Evolutionary conservation across 768 basidiomycete species (phyloP).

Genomic region (Termitomyces heimii): DNA sequence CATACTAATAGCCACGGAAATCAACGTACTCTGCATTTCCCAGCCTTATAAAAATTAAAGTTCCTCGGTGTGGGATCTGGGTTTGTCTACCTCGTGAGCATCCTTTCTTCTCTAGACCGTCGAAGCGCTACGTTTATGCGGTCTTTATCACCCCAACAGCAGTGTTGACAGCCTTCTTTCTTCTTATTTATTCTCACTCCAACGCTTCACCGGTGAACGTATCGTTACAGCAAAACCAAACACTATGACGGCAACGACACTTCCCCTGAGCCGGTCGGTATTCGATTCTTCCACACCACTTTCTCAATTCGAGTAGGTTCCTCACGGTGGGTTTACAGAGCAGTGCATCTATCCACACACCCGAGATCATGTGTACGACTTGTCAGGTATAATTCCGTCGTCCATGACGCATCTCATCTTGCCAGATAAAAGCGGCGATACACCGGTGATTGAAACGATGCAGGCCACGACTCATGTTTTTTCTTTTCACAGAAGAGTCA

Average conservation of each 20-base stretch:
- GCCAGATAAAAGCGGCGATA: not conserved
- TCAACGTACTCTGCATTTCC: not conserved
- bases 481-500: not conserved
- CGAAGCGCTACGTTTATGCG: not conserved
- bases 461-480: not conserved
- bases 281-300: not conserved
- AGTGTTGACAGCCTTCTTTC: not conserved
- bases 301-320: not conserved
- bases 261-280: not conserved
- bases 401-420: not conserved
- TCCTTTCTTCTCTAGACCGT: not conserved
- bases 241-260: not conserved
- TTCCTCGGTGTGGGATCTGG: not conserved
- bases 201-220: not conserved
- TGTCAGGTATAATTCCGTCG: not conserved
- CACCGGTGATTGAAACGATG: not conserved
- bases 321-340: not conserved
- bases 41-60: not conserved
- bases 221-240: not conserved
- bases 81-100: not conserved
- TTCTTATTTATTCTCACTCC: not conserved
- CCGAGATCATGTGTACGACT: not conserved
- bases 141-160: not conserved
- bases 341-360: not conserved
- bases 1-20: not conserved